phyloP scores from a whole-genome alignment of 768 basidiomycete species.

The Tulasnella sp. region DNA sequence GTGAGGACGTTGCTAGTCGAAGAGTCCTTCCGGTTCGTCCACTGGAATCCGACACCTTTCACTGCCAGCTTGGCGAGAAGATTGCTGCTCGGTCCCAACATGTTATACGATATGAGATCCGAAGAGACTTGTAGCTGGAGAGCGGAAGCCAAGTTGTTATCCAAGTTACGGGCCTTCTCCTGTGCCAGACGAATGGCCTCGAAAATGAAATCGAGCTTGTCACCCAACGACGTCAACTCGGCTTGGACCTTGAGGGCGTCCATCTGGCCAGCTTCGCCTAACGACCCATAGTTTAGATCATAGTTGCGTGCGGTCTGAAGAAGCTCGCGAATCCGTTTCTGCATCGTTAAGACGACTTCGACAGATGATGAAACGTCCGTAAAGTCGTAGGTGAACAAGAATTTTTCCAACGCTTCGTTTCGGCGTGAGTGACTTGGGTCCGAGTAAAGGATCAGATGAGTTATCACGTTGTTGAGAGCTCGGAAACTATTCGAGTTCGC shows the following conservation, averaged over 20 bases:
- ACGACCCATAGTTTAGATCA: slow-evolving; percentile 25
- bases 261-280: slow-evolving; percentile 32
- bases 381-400: slow-evolving; percentile 83
- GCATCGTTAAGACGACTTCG: slow-evolving; percentile 56
- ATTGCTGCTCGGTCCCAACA: slow-evolving; percentile 63
- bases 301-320: slow-evolving; percentile 29
- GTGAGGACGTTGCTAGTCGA: slow-evolving; percentile 68
- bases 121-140: slow-evolving; percentile 71
- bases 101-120: slow-evolving; percentile 81
- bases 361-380: slow-evolving; percentile 63
- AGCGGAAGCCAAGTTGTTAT: slow-evolving; percentile 61
- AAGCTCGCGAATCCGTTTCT: slow-evolving; percentile 51
- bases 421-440: slow-evolving; percentile 75
- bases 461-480: slow-evolving; percentile 77
- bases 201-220: slow-evolving; percentile 75
- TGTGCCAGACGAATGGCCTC: slow-evolving; percentile 78
- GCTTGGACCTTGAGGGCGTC: slow-evolving; percentile 58
- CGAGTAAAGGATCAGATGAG: slow-evolving; percentile 77
- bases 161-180: slow-evolving; percentile 43
- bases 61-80: slow-evolving; percentile 81
- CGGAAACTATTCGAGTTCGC: slow-evolving; percentile 75
- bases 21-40: slow-evolving; percentile 79
- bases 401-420: slow-evolving; percentile 63
- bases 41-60: slow-evolving; percentile 62
- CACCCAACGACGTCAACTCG: slow-evolving; percentile 57